These are phyloP conservation scores for Polyporus arcularius DNA, from an alignment of 768 basidiomycete species.

Conservation along the genomic window DNA sequence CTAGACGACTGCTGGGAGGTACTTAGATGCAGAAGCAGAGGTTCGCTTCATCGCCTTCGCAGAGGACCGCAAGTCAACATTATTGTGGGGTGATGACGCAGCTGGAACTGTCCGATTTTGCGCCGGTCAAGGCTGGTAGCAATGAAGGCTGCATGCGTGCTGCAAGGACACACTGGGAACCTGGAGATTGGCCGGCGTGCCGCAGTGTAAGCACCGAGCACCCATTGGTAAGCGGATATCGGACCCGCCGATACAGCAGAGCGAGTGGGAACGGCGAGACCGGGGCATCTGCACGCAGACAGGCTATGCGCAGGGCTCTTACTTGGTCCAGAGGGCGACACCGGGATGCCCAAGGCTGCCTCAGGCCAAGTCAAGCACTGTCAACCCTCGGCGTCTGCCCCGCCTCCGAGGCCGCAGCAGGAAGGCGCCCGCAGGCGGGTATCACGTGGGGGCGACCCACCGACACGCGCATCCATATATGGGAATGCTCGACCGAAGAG, in stretches of 20 bases:
- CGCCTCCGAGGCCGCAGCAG: too few relatives aligned
- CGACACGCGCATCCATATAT: background rate
- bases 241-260: conserved; percentile 1
- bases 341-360: background rate
- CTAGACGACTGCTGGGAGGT: too few relatives aligned
- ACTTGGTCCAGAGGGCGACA: background rate
- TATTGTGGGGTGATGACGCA: too few relatives aligned
- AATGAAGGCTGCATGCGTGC: background rate
- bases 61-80: too few relatives aligned
- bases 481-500: conserved; percentile 7
- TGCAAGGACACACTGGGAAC: background rate
- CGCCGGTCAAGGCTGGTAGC: background rate
- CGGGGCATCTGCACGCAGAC: background rate
- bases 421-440: background rate
- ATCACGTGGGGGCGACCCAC: conserved; percentile 5
- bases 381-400: too few relatives aligned
- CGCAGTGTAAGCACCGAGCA: conserved; percentile 4
- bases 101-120: too few relatives aligned
- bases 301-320: too few relatives aligned
- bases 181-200: background rate
- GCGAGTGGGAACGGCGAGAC: background rate
- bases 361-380: background rate
- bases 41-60: too few relatives aligned
- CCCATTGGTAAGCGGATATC: conserved; percentile 13
- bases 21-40: too few relatives aligned